Base-by-base conservation (phyloP, 2,329 filamentous ascomycete genomes). In the Geoglossum cookeanum region DNA sequence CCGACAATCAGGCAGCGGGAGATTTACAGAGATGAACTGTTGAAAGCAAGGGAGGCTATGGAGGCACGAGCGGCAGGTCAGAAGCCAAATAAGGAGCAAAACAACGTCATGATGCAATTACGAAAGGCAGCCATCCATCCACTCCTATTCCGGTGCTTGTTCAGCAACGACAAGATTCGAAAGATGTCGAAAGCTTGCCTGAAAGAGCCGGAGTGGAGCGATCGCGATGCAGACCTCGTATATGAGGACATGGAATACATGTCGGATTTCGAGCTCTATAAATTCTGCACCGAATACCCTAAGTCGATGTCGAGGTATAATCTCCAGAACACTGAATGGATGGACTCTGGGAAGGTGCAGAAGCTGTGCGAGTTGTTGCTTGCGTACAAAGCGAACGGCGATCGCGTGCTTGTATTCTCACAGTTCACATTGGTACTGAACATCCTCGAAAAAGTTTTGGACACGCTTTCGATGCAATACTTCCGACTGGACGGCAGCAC, bases 401-500 rank as follows among this genome's bases (percentile, higher is more conserved):
- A 96, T 67, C 83, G 91, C 3, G 83, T 87, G 0, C 77, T 98
- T 1, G 81, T 98, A 29, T 98, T 98, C 71, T 94, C 85, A 51
- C 89, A 95, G 64, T 98, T 97, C 68, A 87, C 87, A 5, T 84
- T 87, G 62, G 84, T 95, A 57, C 85, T 97, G 69, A 86, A 96
- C 68, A 89, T 98, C 58, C 75, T 98, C 0, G 84, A 89, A 61
- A 81, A 87, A 63, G 87, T 94, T 0, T 75, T 98, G 8, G 79
- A 85, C 54, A 80, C 80, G 0, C 75, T 86, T 15, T 75, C 76
- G 32, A 84, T 97, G 59, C 75, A 78, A 6, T 94, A 89, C 68
- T 85, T 87, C 62, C 82, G 90, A n/a, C 77, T 98, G 13, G 89
- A 94, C 65, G 92, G 92, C 53, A 79, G 75, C 8, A 96, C 89